Base-by-base conservation (phyloP, 2,329 filamentous ascomycete species). In the Fusarium sp. region DNA sequence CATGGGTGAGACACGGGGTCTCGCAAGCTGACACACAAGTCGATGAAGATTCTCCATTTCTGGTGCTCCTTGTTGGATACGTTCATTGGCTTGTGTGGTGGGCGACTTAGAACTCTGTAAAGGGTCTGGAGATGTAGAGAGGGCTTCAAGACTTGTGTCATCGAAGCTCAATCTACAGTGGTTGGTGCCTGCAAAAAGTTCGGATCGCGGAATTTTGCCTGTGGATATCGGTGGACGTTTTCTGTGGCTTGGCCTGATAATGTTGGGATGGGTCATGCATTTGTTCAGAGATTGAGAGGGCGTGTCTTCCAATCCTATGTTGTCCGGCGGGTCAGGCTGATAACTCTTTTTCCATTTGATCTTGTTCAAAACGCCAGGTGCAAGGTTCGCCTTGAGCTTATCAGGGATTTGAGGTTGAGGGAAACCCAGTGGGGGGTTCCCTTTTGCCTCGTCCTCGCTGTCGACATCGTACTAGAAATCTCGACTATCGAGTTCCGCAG, bases 401-500 rank as follows among this genome's bases (percentile, higher is more conserved):
- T 79, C 77, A 9, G 77, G 77, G 18, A 80, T 77, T 1, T 72
- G 70, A n/a, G 78, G 76, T 9, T 79, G 53, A 7, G 77, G 72
- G 8, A 75, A 74, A 8, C 73, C 71, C 3, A 72, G 72, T 9
- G 71, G 72, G 11, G 68, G 47, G 12, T 74, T 70, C 16, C 68
- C 62, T n/a, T 62, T 66, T 26, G 50, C 40, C 13, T 77, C 76
- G 42, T 76, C 72, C 13, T 78, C 78, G 41, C 76, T 79, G 71
- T 80, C 78, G 66, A 79, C 71, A 68, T 76, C 70, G 58, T 80
- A 80, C 79, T 80, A 81, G 52, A 77, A 77, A 26, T 77, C 67
- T 70, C 78, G 78, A 69, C 71, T 74, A 38, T 73, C 61, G 34
- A 51, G 34, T 63, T 78, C 77, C 56, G 75, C 76, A 4, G 78